Evolutionary conservation across 2,329 filamentous ascomycete genomes (phyloP), one percentile per base, ranked within the genome.

Genomic region (Teratosphaeria gauchensis): DNA sequence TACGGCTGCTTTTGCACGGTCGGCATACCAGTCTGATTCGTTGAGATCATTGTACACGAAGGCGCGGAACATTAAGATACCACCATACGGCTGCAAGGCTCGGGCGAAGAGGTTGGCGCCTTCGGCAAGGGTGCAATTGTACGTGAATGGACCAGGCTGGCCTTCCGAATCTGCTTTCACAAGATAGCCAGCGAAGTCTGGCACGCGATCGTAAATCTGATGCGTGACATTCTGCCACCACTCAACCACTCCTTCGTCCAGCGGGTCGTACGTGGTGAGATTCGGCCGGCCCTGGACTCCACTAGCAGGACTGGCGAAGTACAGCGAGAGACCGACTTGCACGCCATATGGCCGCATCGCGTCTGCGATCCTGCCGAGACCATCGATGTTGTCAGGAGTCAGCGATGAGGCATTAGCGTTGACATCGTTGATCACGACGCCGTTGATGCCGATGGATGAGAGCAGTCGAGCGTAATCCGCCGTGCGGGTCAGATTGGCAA

Each of bases 151-250:
- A 0, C 86, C 86, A 0, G 86, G 85, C 66, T 89, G 85, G 1
- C 85, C 86, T 71, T 89, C 87, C 0, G 84, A 87, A 68, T 86
- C 85, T 8, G 86, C 86, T 69, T 90, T 90, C 62, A 89, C 80
- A 3, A 88, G 76, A 64, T 86, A 89, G 0, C 87, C 86, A 1
- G 81, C 82, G 70, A 89, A 76, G 64, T 89, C 86, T 0, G 86
- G 86, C 1, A 90, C 78, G 1, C 76, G 72, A 4, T 73, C 61
- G 65, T 89, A 88, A 6, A 89, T 73, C 31, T 80, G 72, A 52
- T 81, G 73, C 0, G 86, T 86, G 53, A 83, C 78, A 52, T 81
- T 77, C 0, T 75, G 69, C 86, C 86, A 89, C 80, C 82, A 89
- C 1, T 74, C 63, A 58, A 86, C 77, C 4, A 89, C 86, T 0